These are phyloP conservation scores for Ciborinia camelliae DNA, from an alignment of 2,329 filamentous ascomycete species.

Conservation along the genomic window DNA sequence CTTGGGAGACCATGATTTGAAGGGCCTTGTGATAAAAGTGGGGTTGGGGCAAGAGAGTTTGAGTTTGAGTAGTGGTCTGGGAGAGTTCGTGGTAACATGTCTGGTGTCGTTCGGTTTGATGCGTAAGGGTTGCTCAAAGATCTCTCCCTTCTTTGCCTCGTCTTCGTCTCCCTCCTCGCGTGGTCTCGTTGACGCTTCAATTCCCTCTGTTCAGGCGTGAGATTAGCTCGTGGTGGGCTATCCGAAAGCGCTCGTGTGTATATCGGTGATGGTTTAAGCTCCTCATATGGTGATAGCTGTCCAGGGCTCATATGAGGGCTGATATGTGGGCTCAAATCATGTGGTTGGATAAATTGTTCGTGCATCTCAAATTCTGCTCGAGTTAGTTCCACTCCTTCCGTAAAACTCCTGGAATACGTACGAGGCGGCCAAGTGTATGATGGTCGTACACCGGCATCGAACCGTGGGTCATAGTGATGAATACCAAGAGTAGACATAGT, in stretches of 20 bases:
- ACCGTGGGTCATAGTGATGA: slow-evolving; percentile 36
- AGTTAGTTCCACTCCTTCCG: slow-evolving; percentile 23
- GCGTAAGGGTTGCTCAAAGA: slow-evolving; percentile 37
- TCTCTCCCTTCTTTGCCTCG: slow-evolving; percentile 48
- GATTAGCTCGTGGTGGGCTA: slow-evolving; percentile 53
- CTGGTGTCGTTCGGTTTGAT: slow-evolving; percentile 34
- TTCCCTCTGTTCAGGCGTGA: slow-evolving; percentile 59
- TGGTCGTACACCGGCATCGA: slow-evolving; percentile 33
- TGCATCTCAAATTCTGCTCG: slow-evolving; percentile 34
- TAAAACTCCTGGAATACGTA: slow-evolving; percentile 26
- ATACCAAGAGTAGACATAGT: slow-evolving; percentile 34
- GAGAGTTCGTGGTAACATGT: slow-evolving; percentile 35
- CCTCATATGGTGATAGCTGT: slow-evolving; percentile 34
- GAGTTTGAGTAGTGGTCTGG: slow-evolving; percentile 31
- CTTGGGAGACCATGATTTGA: slow-evolving; percentile 29
- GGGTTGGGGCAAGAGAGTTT: slow-evolving; percentile 34
- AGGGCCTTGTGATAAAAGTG: slow-evolving; percentile 34
- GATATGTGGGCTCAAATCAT: slow-evolving; percentile 22
- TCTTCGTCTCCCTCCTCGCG: slow-evolving; percentile 55
- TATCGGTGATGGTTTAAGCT: slow-evolving; percentile 34
- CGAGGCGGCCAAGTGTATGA: slow-evolving; percentile 38
- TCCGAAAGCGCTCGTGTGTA: slow-evolving; percentile 44
- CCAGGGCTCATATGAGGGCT: slow-evolving; percentile 30
- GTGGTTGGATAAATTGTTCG: slow-evolving; percentile 34
- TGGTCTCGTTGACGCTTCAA: slow-evolving; percentile 59